Percentiles rank a stretch among this genome's conserved stretches.
These are phyloP conservation scores for Fusarium mexicanum DNA, from an alignment of 2,329 filamentous ascomycete genomes.

Conservation along the genomic window DNA sequence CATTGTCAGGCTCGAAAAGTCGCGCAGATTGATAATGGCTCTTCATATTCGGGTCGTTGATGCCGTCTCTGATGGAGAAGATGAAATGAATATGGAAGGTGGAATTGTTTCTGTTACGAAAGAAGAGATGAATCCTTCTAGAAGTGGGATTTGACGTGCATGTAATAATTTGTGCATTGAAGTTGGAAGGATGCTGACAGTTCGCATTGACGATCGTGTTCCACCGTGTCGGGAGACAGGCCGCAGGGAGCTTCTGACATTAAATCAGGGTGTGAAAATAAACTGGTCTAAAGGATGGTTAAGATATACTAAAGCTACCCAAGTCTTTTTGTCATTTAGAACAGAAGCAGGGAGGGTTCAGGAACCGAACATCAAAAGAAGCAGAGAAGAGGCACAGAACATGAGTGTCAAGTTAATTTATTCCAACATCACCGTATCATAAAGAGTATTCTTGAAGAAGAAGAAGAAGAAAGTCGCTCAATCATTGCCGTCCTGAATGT, in stretches of 20 bases:
- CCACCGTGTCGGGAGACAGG: background rate
- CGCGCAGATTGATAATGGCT: background rate
- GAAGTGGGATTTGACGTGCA: background rate
- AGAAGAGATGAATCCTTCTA: background rate
- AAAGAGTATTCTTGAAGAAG: background rate
- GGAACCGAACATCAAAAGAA: background rate
- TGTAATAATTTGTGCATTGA: background rate
- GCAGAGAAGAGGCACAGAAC: background rate
- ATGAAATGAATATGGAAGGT: background rate
- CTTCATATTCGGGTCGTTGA: background rate
- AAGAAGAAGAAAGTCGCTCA: background rate
- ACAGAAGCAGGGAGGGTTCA: background rate
- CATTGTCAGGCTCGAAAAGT: slow-evolving; percentile 4
- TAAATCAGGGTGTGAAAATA: background rate
- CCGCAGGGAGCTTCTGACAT: background rate
- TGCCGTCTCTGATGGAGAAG: background rate
- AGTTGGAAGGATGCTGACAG: background rate
- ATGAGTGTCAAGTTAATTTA: background rate
- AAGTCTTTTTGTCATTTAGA: background rate
- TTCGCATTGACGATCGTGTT: background rate
- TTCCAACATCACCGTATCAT: too few species aligned
- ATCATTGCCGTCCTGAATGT: background rate
- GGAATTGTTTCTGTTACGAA: background rate
- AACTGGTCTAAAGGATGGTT: background rate
- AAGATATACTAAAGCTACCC: too few species aligned